Conservation (phyloP, 345 rosid species). For the Rhodomyrtus tomentosa region DNA sequence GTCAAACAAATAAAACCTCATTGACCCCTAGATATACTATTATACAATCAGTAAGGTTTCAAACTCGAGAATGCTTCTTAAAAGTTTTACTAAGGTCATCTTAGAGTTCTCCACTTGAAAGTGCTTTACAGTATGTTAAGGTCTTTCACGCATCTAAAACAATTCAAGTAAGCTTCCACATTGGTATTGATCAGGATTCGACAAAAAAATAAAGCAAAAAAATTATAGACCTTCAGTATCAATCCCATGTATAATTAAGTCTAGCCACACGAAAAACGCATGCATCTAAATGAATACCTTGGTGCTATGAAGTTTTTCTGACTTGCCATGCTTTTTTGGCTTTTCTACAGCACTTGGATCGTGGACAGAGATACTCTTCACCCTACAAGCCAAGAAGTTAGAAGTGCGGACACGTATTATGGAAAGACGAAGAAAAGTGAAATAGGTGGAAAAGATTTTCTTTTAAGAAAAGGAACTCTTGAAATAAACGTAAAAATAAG, state of each 20-base stretch:
- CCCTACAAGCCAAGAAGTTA: constrained; percentile 21
- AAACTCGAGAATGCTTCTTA: not conserved
- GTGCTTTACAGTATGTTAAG: not conserved
- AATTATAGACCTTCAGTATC: not conserved
- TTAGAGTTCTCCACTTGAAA: not conserved
- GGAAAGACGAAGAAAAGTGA: not conserved
- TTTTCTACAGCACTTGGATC: constrained; percentile 56
- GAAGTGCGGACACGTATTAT: not conserved
- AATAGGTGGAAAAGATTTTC: not conserved
- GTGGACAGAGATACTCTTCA: constrained; percentile 38
- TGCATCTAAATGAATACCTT: constrained; percentile 33
- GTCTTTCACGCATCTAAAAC: not conserved
- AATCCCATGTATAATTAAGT: not conserved
- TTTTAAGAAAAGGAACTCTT: not conserved
- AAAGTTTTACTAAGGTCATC: not conserved
- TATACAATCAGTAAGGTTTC: not conserved
- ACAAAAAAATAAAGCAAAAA: not conserved
- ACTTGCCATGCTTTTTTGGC: constrained; percentile 41
- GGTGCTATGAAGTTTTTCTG: constrained; percentile 33
- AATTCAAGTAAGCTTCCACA: not conserved
- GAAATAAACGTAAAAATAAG: not conserved
- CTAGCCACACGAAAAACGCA: not conserved
- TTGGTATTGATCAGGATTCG: not conserved
- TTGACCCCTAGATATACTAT: not conserved
- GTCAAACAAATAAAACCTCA: not conserved